Conservation (phyloP, 139 green algal species). For the Tetratostichococcus sp. region DNA sequence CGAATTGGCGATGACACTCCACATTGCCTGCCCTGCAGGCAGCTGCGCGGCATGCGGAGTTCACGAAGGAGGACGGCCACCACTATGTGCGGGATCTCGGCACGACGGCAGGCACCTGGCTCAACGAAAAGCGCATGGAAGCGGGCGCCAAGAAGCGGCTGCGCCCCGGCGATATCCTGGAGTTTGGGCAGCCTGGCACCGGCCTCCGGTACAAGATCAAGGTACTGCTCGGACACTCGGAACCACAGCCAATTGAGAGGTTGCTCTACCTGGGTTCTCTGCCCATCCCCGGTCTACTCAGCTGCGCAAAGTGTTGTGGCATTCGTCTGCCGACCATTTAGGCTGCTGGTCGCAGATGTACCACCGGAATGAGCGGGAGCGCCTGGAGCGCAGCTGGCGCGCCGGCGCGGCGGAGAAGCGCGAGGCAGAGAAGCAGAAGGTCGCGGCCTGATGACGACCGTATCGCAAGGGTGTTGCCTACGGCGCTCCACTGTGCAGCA, state of each 20-base stretch:
- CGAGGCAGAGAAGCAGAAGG: not conserved
- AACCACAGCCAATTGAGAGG: too few species aligned
- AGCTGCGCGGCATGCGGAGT: constrained; percentile 3
- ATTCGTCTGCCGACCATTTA: too few species aligned
- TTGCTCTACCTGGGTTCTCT: too few species aligned
- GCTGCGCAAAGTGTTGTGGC: too few species aligned
- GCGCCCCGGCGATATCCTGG: constrained; percentile 13
- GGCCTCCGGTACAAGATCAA: not conserved
- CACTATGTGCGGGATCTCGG: constrained; percentile 50
- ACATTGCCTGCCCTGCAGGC: constrained; percentile 5
- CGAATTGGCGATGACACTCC: too few species aligned
- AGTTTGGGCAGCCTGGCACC: constrained; percentile 3
- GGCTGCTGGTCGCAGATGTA: not conserved
- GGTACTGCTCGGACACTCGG: too few species aligned
- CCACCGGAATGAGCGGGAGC: not conserved
- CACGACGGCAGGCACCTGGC: constrained; percentile 49
- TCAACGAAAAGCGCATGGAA: constrained; percentile 53
- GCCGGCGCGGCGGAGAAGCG: not conserved
- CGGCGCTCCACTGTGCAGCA: too few species aligned
- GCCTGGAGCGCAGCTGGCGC: not conserved
- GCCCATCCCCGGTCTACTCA: too few species aligned
- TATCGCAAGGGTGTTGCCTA: too few species aligned
- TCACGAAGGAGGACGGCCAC: constrained; percentile 14
- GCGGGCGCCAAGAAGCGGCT: not conserved
- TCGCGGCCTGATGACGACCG: not conserved